phyloP scores from a whole-genome alignment of 441 rosid genomes.

The Populus hybrid region DNA sequence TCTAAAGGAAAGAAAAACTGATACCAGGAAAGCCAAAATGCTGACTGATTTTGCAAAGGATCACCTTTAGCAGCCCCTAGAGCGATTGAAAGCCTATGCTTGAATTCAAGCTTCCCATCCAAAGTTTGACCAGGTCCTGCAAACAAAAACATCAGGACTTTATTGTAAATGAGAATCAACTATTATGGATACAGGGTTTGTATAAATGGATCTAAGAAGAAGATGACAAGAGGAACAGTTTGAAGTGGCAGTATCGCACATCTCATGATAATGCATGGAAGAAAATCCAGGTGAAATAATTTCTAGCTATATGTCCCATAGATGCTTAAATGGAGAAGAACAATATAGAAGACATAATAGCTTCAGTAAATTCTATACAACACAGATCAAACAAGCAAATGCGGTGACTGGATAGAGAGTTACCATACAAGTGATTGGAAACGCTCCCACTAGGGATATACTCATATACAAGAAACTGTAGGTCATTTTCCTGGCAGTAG shows the following conservation, averaged over 20 bases:
- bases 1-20: constrained; percentile 14
- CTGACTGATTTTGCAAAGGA: constrained; percentile 79
- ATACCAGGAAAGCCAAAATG: constrained; percentile 62
- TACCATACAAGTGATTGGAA: constrained; percentile 60
- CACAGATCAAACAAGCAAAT: constrained; percentile 12
- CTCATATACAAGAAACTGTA: constrained; percentile 59
- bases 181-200: neutral
- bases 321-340: neutral
- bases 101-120: constrained; percentile 59
- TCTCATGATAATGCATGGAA: neutral
- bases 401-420: constrained; percentile 34
- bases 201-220: neutral
- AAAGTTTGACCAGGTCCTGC: constrained; percentile 43
- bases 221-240: neutral
- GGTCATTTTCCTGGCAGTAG: constrained; percentile 50
- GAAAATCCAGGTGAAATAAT: neutral
- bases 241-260: neutral
- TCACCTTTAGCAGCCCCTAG: constrained; percentile 83
- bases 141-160: constrained; percentile 16
- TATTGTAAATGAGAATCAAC: neutral
- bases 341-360: neutral
- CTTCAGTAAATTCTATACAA: neutral
- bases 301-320: neutral
- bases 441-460: constrained; percentile 60
- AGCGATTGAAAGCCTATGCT: constrained; percentile 61